Percentiles rank a stretch among this genome's conserved stretches.
These are phyloP conservation scores for Coemansia sp. DNA, from an alignment of 192 early-diverging fungal genomes.

Conservation along the genomic window DNA sequence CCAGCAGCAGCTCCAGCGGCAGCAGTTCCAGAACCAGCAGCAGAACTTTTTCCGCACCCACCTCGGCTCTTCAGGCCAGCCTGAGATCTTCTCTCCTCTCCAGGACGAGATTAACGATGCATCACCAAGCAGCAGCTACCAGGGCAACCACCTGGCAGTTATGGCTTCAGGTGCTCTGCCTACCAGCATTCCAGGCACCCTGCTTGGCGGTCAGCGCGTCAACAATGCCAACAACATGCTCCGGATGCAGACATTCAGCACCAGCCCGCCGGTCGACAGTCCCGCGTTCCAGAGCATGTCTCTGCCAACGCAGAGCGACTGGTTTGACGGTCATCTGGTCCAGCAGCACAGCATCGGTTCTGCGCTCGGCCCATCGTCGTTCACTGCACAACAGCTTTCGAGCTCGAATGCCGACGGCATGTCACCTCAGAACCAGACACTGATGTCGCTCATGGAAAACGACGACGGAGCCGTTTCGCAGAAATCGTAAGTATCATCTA, in stretches of 20 bases:
- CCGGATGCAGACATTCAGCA: constrained; percentile 39
- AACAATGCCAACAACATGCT: constrained; percentile 32
- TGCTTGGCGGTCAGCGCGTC: constrained; percentile 30
- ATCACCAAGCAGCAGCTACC: constrained; percentile 42
- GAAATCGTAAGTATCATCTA: constrained; percentile 38
- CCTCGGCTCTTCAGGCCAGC: constrained; percentile 41
- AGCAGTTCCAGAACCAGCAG: constrained; percentile 38
- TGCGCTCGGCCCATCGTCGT: constrained; percentile 54
- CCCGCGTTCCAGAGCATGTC: constrained; percentile 61
- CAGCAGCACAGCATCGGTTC: constrained; percentile 56
- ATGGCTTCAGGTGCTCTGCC: constrained; percentile 41
- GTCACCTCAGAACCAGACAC: constrained; percentile 44
- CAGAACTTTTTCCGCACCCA: constrained; percentile 47
- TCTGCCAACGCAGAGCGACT: constrained; percentile 53
- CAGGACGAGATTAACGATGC: constrained; percentile 36
- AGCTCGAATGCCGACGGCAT: constrained; percentile 39
- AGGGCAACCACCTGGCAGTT: constrained; percentile 30
- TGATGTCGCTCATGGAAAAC: constrained; percentile 50
- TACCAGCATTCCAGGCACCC: constrained; percentile 46
- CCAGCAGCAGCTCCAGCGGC: constrained; percentile 53
- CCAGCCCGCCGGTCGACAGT: constrained; percentile 33
- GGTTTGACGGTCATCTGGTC: constrained; percentile 52
- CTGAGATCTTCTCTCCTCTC: constrained; percentile 38
- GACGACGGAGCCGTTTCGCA: constrained; percentile 33
- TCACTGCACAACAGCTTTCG: constrained; percentile 29